Conservation (phyloP, 2,329 filamentous ascomycete genomes). For the Colletotrichum eleusines region DNA sequence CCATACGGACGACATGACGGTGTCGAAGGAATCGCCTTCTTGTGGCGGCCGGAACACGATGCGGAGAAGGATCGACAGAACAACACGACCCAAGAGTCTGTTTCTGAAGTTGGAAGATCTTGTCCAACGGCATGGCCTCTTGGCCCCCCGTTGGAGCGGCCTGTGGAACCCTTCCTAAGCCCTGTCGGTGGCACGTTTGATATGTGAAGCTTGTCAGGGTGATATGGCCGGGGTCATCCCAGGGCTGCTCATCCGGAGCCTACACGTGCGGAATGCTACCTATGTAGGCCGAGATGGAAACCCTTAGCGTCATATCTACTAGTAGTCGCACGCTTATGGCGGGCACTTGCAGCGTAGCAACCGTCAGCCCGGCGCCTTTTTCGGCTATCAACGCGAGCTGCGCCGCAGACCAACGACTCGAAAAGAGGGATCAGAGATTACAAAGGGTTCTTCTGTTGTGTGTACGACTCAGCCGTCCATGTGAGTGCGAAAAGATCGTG, state of each 20-base stretch:
- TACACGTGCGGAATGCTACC: slow-evolving; percentile 40
- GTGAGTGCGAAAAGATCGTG: slow-evolving; percentile 11
- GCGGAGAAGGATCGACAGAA: slow-evolving; percentile 18
- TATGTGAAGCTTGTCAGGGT: slow-evolving; percentile 29
- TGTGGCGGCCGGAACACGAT: slow-evolving; percentile 11
- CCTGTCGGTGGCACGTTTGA: slow-evolving; percentile 29
- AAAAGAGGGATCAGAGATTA: neutral
- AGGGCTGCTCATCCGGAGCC: slow-evolving; percentile 4
- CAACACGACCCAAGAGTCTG: slow-evolving; percentile 9
- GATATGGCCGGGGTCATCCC: neutral
- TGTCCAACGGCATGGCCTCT: slow-evolving; percentile 13
- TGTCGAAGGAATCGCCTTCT: neutral
- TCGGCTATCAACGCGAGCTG: neutral
- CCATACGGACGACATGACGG: neutral
- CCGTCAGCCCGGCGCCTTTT: neutral
- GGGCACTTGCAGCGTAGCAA: neutral
- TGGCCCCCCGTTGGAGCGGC: neutral
- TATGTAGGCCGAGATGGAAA: slow-evolving; percentile 13
- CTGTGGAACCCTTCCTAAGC: neutral
- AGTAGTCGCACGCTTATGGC: slow-evolving; percentile 9
- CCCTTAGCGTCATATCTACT: slow-evolving; percentile 6
- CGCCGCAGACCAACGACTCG: neutral
- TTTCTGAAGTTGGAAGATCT: slow-evolving; percentile 6
- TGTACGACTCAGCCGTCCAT: neutral
- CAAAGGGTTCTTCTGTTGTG: neutral